Base-by-base conservation (phyloP, 257 asterid genomes). In the Jasminum sambac region DNA sequence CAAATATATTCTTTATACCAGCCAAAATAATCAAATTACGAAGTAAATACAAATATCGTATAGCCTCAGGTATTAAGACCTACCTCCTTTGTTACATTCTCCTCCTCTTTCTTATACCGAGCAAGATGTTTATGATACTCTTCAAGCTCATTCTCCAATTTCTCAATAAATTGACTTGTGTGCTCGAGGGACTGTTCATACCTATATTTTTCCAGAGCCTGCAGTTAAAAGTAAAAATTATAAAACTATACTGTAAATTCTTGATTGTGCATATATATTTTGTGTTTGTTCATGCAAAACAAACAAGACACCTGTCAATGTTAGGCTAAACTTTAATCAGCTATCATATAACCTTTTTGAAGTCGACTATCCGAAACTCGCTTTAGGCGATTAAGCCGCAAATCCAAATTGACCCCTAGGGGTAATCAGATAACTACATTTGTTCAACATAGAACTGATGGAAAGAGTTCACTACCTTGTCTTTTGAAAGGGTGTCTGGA, bases 171-270 rank as follows among this genome's bases (percentile, higher is more conserved):
- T 77, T 85, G 84, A 76, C 96, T 85, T 9, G 95, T 91, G 80
- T 95, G 98, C 83, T 95, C 99, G 26, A 95, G 82, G 44, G 98
- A 91, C 71, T 95, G 97, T 79, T 82, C 93, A 36, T 79, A 77
- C 67, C 77, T 82, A 70, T 89, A 95, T 69, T 91, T 95, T 66
- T 91, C 97, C 72, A 91, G 76, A 66, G 99, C 97, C 98, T 95
- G 83, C 78, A 77, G 71, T 42, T 50, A 17, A 48, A 37, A 74
- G 76, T 16, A 41, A 69, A 69, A n/a, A 59, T 25, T 10, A 65
- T 63, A 10, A 19, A 12, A 75, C 77, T 73, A 69, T 25, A 59
- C 37, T 38, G 36, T 68, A 41, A 42, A 37, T 23, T 44, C 57
- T 38, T 19, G 13, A 48, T 41, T 74, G 58, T 30, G 36, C 4